Percentiles rank a stretch among this genome's conserved stretches.
Evolutionary conservation across 371 early-diverging fungal genomes (phyloP).

Genomic region (Circinella umbellata): DNA sequence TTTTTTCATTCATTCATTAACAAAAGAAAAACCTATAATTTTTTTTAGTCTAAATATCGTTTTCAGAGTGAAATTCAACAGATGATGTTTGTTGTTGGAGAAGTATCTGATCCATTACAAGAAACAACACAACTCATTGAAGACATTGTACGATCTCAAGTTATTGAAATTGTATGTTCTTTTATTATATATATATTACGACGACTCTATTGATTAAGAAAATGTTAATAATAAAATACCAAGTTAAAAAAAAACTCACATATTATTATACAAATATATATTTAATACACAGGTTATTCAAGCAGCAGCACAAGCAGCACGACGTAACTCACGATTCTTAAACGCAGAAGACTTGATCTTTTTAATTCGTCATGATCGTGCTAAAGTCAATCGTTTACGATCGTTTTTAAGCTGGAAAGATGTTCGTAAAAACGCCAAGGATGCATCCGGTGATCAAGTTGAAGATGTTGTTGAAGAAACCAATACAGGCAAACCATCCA

Average conservation of each 20-base stretch:
- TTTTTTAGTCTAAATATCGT: conserved; percentile 32
- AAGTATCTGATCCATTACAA: conserved; percentile 86
- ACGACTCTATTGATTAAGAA: no score
- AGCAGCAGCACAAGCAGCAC: conserved; percentile 85
- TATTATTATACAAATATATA: neutral
- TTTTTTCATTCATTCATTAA: no score
- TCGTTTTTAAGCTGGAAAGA: conserved; percentile 96
- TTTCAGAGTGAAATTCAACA: conserved; percentile 84
- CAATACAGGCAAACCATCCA: conserved; percentile 64
- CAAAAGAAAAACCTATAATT: no score
- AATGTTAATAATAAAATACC: no score
- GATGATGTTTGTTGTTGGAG: conserved; percentile 99
- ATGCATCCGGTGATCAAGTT: conserved; percentile 68
- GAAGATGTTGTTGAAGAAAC: conserved; percentile 76
- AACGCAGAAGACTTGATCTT: conserved; percentile 96
- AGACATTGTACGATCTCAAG: conserved; percentile 94
- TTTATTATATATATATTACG: neutral
- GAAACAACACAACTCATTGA: conserved; percentile 90
- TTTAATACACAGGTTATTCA: conserved; percentile 66
- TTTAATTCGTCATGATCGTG: conserved; percentile 93
- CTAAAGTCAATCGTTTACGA: conserved; percentile 88
- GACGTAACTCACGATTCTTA: conserved; percentile 82
- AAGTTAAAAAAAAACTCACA: neutral
- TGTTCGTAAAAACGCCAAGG: conserved; percentile 90
- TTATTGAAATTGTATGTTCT: conserved; percentile 84